Percentiles rank a stretch among this genome's conserved stretches.
These are phyloP conservation scores for Yamadazyma epiphylla DNA, from an alignment of 1,139 yeast species.

Conservation along the genomic window DNA sequence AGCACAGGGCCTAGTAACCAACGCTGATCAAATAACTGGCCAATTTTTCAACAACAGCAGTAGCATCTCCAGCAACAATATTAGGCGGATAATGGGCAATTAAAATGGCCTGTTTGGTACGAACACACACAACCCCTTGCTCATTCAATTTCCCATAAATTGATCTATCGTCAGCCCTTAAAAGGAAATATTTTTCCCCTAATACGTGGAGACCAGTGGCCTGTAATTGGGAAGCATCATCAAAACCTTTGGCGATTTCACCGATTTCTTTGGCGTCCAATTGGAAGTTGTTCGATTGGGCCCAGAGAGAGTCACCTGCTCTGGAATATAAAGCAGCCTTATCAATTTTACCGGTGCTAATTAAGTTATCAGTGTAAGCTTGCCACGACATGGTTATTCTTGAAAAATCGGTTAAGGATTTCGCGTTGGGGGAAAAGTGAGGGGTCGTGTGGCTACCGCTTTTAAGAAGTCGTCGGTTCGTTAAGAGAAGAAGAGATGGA, in stretches of 20 bases:
- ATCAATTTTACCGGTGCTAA: slow-evolving; percentile 83
- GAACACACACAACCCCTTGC: slow-evolving; percentile 84
- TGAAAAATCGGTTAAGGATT: slow-evolving; percentile 5
- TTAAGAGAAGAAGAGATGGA: too few relatives aligned
- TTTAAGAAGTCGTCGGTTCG: too few relatives aligned
- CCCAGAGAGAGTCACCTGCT: slow-evolving; percentile 96
- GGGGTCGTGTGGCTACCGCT: too few relatives aligned
- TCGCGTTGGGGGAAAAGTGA: too few relatives aligned
- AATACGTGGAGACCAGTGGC: slow-evolving; percentile 81
- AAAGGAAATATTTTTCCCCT: slow-evolving; percentile 82
- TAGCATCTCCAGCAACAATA: slow-evolving; percentile 92
- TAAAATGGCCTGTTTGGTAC: slow-evolving; percentile 89
- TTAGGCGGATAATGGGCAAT: slow-evolving; percentile 94
- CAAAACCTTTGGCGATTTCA: slow-evolving; percentile 75
- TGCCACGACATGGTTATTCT: slow-evolving; percentile 49
- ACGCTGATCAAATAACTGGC: slow-evolving; percentile 91
- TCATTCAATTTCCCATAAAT: slow-evolving; percentile 89
- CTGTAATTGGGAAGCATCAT: slow-evolving; percentile 74
- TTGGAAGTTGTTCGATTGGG: slow-evolving; percentile 68
- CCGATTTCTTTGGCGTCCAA: slow-evolving; percentile 69
- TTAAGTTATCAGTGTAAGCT: slow-evolving; percentile 93
- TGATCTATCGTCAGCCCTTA: slow-evolving; percentile 89
- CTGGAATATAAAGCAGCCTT: slow-evolving; percentile 90
- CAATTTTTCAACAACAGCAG: slow-evolving; percentile 88
- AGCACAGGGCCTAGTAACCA: slow-evolving; percentile 67